These are phyloP conservation scores for Cicer bijugum DNA, from an alignment of 306 rosid genomes.

Conservation along the genomic window DNA sequence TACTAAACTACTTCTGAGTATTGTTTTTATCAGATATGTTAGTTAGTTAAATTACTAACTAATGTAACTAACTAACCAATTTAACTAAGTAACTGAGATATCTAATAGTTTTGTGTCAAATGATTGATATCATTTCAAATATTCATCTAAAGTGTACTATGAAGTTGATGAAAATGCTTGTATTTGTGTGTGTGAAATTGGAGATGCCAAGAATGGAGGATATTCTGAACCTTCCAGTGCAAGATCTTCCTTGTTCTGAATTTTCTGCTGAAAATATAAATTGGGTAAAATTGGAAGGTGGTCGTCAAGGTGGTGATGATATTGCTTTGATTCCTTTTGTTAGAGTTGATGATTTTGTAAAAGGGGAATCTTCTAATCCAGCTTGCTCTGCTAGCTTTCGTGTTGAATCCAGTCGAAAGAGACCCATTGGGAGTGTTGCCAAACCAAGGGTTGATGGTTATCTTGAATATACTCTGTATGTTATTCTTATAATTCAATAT, in stretches of 20 bases:
- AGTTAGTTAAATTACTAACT: too few relatives aligned
- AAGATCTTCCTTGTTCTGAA: conserved; percentile 66
- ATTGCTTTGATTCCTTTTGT: conserved; percentile 75
- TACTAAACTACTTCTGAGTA: not conserved
- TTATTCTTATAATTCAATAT: conserved; percentile 17
- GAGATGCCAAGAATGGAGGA: conserved; percentile 87
- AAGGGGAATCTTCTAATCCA: conserved; percentile 73
- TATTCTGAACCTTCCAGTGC: conserved; percentile 78
- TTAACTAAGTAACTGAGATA: too few relatives aligned
- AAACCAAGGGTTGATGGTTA: conserved; percentile 88
- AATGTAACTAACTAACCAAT: too few relatives aligned
- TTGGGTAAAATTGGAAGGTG: conserved; percentile 77
- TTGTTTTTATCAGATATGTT: too few relatives aligned
- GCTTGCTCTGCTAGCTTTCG: conserved; percentile 79
- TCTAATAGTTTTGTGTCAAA: too few relatives aligned
- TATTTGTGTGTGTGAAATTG: conserved; percentile 18
- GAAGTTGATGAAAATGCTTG: not conserved
- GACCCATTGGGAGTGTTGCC: conserved; percentile 63
- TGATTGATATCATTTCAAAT: too few relatives aligned
- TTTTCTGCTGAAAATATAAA: conserved; percentile 70
- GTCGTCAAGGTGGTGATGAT: conserved; percentile 85
- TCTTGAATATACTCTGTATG: conserved; percentile 78
- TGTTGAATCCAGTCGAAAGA: conserved; percentile 72
- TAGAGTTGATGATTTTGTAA: conserved; percentile 78
- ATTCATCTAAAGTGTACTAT: not conserved